These are phyloP conservation scores for Nicotiana attenuata DNA, from an alignment of 257 asterid species.

Conservation along the genomic window DNA sequence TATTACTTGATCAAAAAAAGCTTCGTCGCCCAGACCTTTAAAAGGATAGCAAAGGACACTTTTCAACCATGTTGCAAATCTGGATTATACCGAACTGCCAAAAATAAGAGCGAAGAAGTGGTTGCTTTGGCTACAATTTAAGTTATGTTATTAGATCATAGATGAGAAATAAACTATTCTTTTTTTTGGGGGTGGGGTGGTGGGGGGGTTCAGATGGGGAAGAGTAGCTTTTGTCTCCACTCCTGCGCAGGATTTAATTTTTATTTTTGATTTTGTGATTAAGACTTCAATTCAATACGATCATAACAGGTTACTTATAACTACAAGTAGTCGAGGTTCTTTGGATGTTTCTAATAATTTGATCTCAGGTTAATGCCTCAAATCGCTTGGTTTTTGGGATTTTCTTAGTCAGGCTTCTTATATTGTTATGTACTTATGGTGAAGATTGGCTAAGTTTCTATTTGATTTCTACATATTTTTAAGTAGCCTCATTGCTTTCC, in stretches of 20 bases:
- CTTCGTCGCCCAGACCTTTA: neutral
- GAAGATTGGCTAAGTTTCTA: neutral
- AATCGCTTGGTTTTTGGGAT: neutral
- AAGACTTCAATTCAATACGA: neutral
- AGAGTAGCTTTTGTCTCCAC: neutral
- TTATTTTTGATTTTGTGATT: neutral
- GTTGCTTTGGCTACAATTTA: neutral
- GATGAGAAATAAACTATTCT: neutral
- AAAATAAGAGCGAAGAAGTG: neutral
- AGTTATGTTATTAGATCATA: neutral
- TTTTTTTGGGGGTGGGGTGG: neutral
- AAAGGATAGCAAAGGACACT: neutral
- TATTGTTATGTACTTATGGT: neutral
- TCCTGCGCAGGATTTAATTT: neutral
- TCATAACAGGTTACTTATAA: neutral
- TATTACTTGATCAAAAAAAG: neutral
- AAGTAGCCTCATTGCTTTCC: conserved; percentile 1
- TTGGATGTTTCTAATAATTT: neutral
- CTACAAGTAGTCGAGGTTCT: neutral
- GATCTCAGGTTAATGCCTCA: neutral
- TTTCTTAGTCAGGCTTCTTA: neutral
- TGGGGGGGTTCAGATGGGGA: neutral
- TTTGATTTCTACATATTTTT: neutral
- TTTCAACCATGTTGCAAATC: neutral
- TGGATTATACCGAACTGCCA: neutral